Percentiles rank a stretch among this genome's conserved stretches.
phyloP scores from a whole-genome alignment of 441 rosid species.

The Monsonia emarginata region DNA sequence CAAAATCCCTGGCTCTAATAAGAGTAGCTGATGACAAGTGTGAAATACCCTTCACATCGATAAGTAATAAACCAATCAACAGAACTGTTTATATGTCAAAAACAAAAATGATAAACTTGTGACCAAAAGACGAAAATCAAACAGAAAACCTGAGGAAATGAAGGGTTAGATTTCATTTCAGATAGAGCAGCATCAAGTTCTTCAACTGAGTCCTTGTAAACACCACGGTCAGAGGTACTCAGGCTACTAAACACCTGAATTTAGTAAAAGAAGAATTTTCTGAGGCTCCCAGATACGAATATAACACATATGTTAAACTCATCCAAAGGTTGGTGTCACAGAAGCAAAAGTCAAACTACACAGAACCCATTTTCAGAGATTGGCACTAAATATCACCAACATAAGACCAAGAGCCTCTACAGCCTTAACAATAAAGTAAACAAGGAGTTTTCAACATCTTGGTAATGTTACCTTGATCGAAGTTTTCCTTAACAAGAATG shows the following conservation, averaged over 20 bases:
- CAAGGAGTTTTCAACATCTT: not conserved
- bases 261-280: constrained; percentile 2
- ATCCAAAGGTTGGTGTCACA: not conserved
- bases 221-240: constrained; percentile 22
- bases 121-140: not conserved
- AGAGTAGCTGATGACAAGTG: constrained; percentile 49
- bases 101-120: not conserved
- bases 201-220: constrained; percentile 37
- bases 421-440: not conserved
- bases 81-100: not conserved
- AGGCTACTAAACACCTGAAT: constrained; percentile 43
- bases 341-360: not conserved
- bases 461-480: not conserved
- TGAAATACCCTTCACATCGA: constrained; percentile 49
- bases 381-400: not conserved
- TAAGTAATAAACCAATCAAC: constrained; percentile 7
- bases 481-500: not conserved
- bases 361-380: not conserved
- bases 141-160: constrained; percentile 59
- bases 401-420: not conserved
- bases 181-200: constrained; percentile 54
- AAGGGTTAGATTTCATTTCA: constrained; percentile 42
- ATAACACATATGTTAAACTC: not conserved
- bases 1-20: constrained; percentile 33
- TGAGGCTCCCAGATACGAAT: not conserved